phyloP scores from a whole-genome alignment of 2,329 filamentous ascomycete genomes.

The Neofusicoccum ribis region DNA sequence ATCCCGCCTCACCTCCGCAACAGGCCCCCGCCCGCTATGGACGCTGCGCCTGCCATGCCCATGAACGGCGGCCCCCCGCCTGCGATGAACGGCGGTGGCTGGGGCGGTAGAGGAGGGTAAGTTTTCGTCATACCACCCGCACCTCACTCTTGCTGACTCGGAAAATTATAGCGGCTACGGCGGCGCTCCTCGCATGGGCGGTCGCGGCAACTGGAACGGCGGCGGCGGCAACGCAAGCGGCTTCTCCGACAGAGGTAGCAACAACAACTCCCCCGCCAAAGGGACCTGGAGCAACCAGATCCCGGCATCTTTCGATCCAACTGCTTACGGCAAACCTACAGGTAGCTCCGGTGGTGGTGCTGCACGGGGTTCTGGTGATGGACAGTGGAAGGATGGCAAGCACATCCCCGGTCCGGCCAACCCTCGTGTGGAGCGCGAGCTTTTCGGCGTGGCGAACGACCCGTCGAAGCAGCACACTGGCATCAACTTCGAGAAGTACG shows the following conservation, averaged over 20 bases:
- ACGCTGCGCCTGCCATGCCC: slow-evolving; percentile 43
- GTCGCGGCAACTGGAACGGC: slow-evolving; percentile 48
- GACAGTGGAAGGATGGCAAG: slow-evolving; percentile 95
- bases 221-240: slow-evolving; percentile 53
- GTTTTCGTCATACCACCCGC: background rate
- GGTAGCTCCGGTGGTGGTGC: slow-evolving; percentile 54
- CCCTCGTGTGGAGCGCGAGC: slow-evolving; percentile 87
- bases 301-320: slow-evolving; percentile 60
- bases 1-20: slow-evolving; percentile 81
- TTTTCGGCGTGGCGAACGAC: slow-evolving; percentile 89
- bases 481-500: slow-evolving; percentile 99
- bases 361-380: slow-evolving; percentile 85
- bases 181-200: slow-evolving; percentile 44
- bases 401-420: slow-evolving; percentile 89
- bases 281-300: slow-evolving; percentile 44
- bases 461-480: slow-evolving; percentile 94
- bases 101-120: slow-evolving; percentile 20
- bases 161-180: slow-evolving; percentile 11
- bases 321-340: slow-evolving; percentile 59
- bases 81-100: slow-evolving; percentile 16
- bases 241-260: slow-evolving; percentile 47
- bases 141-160: background rate
- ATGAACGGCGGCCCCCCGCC: slow-evolving; percentile 49
- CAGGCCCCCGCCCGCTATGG: slow-evolving; percentile 40
- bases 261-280: slow-evolving; percentile 32